phyloP scores from a whole-genome alignment of 2,329 filamentous ascomycete species.

The Chrysoporthe austroafricana region DNA sequence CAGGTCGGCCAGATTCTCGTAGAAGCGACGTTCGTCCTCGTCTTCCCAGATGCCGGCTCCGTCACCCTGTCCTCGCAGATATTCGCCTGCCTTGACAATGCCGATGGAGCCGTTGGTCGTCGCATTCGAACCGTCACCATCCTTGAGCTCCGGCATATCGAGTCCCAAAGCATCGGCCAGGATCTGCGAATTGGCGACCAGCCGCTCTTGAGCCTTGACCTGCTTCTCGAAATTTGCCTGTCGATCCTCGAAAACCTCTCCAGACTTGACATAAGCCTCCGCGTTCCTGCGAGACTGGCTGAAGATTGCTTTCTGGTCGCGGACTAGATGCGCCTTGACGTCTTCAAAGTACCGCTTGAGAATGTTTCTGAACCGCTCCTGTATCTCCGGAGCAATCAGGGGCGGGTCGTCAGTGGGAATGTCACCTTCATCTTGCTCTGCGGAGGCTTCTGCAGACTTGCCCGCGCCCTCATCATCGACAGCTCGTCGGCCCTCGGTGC shows the following conservation, averaged over 20 bases:
- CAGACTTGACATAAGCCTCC: slow-evolving; percentile 97
- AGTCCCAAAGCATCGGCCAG: slow-evolving; percentile 84
- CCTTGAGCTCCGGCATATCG: slow-evolving; percentile 92
- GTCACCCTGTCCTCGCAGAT: slow-evolving; percentile 85
- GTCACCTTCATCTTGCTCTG: slow-evolving; percentile 53
- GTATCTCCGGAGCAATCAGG: slow-evolving; percentile 75
- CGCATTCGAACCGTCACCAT: slow-evolving; percentile 72
- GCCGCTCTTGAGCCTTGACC: slow-evolving; percentile 86
- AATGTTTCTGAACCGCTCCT: slow-evolving; percentile 84
- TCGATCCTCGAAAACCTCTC: slow-evolving; percentile 96
- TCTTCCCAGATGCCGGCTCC: slow-evolving; percentile 98
- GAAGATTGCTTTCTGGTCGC: slow-evolving; percentile 89
- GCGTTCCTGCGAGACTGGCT: slow-evolving; percentile 92
- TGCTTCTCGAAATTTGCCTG: slow-evolving; percentile 96
- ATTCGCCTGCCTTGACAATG: slow-evolving; percentile 91
- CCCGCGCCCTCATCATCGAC: slow-evolving; percentile 80
- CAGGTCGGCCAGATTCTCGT: slow-evolving; percentile 93
- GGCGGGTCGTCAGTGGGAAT: slow-evolving; percentile 66
- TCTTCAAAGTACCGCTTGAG: slow-evolving; percentile 89
- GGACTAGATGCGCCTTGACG: slow-evolving; percentile 82
- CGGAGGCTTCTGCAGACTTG: slow-evolving; percentile 45
- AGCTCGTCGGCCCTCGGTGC: slow-evolving; percentile 78
- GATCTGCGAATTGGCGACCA: slow-evolving; percentile 87
- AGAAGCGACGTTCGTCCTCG: slow-evolving; percentile 96
- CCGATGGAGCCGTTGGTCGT: slow-evolving; percentile 80